A percentile compares a stretch with the other conserved stretches of the same genome.
These are phyloP conservation scores for Phialophora tarda DNA, from an alignment of 2,329 filamentous ascomycete species.

Conservation along the genomic window DNA sequence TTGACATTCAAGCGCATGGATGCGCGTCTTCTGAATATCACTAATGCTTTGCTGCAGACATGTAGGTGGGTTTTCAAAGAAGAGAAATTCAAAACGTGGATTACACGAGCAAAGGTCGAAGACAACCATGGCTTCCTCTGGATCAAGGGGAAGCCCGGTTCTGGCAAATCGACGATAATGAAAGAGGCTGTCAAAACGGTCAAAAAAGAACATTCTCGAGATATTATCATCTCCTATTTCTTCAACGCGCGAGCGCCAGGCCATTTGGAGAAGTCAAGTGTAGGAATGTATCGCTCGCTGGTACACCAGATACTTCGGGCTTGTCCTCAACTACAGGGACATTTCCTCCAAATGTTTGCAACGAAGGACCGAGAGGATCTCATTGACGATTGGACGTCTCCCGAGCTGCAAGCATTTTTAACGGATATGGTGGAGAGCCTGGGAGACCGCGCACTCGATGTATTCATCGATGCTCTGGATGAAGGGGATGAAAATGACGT, in stretches of 20 bases:
- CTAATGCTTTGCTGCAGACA: conserved; percentile 46
- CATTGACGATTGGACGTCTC: neutral
- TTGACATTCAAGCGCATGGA: conserved; percentile 51
- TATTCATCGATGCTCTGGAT: conserved; percentile 7
- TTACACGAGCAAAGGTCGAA: conserved; percentile 37
- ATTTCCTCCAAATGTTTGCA: neutral
- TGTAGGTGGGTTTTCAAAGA: conserved; percentile 51
- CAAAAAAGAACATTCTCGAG: conserved; percentile 24
- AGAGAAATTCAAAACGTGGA: conserved; percentile 48
- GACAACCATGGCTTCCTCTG: conserved; percentile 43
- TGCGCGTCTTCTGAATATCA: conserved; percentile 47
- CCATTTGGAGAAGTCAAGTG: conserved; percentile 1
- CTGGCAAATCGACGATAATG: conserved; percentile 55
- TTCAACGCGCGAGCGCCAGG: neutral
- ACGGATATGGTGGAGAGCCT: conserved; percentile 8
- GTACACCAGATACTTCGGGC: neutral
- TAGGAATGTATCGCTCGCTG: neutral
- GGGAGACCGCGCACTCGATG: neutral
- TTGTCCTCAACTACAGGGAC: neutral
- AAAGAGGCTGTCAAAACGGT: conserved; percentile 46
- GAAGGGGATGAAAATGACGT: conserved; percentile 1
- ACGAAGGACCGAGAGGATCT: neutral
- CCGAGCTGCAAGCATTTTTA: conserved; percentile 39
- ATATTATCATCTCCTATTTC: neutral
- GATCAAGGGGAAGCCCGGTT: conserved; percentile 50